Percentiles rank a stretch among this genome's conserved stretches.
Conservation (phyloP, 495 filamentous ascomycete species). For the Pseudoneurospora amorphoporcata region DNA sequence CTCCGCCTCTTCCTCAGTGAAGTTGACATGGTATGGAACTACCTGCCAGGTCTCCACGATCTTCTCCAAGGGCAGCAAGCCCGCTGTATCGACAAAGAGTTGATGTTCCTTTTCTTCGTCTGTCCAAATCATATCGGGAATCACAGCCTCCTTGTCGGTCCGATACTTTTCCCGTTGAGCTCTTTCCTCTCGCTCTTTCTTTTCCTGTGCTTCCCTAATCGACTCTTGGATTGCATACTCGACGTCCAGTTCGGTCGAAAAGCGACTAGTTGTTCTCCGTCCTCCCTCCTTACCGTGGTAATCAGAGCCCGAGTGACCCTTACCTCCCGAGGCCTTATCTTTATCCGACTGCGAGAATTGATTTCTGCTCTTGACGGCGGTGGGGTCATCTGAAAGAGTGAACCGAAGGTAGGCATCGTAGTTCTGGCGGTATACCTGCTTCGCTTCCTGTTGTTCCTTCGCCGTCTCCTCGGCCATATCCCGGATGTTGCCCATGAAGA, state of each 20-base stretch:
- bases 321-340: conserved; percentile 13
- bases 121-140: conserved; percentile 66
- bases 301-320: conserved; percentile 34
- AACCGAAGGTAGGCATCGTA: conserved; percentile 40
- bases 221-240: conserved; percentile 69
- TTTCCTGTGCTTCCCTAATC: conserved; percentile 62
- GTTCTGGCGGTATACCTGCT: conserved; percentile 25
- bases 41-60: conserved; percentile 64
- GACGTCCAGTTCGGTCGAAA: conserved; percentile 60
- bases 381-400: conserved; percentile 41
- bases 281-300: conserved; percentile 43
- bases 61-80: conserved; percentile 53
- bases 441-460: conserved; percentile 19
- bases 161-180: conserved; percentile 64
- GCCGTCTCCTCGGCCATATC: conserved; percentile 12
- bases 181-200: conserved; percentile 56
- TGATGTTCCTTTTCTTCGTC: conserved; percentile 35
- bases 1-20: conserved; percentile 66
- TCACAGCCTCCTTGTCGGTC: conserved; percentile 69
- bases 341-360: conserved; percentile 24
- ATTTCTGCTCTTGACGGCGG: conserved; percentile 34
- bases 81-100: conserved; percentile 64
- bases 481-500: conserved; percentile 21
- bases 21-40: conserved; percentile 68
- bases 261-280: conserved; percentile 43